Conservation (phyloP, 345 rosid species). For the Pistacia integerrima region DNA sequence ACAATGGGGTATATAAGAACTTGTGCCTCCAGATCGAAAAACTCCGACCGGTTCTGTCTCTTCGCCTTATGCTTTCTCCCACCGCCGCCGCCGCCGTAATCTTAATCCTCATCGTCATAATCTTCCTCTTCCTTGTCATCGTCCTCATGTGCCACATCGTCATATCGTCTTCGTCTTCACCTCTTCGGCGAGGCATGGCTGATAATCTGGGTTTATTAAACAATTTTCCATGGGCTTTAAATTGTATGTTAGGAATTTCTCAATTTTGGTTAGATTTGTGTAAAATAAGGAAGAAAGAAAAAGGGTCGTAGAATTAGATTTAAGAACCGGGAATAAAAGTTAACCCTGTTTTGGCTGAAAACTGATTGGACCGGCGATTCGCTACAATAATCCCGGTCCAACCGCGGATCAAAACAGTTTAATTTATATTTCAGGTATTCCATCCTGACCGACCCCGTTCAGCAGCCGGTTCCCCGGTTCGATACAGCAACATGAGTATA, state of each 20-base stretch:
- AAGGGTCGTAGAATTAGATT: no score
- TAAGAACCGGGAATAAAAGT: no score
- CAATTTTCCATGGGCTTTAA: no score
- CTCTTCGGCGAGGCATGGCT: conserved; percentile 53
- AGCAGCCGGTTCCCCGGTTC: no score
- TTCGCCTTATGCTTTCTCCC: conserved; percentile 36
- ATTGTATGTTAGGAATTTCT: background rate
- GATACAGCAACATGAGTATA: no score
- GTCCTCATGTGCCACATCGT: conserved; percentile 85
- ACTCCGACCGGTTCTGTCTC: conserved; percentile 44
- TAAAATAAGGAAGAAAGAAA: background rate
- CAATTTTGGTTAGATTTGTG: background rate
- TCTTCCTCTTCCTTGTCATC: conserved; percentile 73
- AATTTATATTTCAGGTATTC: no score
- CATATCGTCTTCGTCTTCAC: conserved; percentile 50
- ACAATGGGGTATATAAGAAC: conserved; percentile 37
- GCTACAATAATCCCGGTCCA: no score
- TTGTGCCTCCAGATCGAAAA: conserved; percentile 67
- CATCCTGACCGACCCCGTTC: no score
- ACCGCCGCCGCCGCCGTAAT: conserved; percentile 35
- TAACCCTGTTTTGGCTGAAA: no score
- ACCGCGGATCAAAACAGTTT: no score
- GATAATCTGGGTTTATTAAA: no score
- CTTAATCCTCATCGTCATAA: conserved; percentile 65
- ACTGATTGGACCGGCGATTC: no score